These are phyloP conservation scores for Cryptococcus jaspeensis DNA, from an alignment of 1,284 basidiomycete genomes.

Conservation along the genomic window DNA sequence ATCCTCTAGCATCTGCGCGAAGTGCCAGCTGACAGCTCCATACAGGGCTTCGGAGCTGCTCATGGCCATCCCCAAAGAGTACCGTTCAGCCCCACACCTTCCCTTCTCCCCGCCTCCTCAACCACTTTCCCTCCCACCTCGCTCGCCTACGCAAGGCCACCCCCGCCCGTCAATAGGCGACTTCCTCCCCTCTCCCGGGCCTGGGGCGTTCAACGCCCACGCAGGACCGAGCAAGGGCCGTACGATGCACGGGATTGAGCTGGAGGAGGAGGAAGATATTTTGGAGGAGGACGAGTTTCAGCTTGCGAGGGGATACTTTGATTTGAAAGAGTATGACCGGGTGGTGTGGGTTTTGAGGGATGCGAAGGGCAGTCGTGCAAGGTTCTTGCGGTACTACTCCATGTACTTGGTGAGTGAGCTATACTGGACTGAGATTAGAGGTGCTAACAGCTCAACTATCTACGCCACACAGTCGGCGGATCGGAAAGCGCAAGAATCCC, in stretches of 20 bases:
- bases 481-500: conserved; percentile 50
- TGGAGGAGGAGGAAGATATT: conserved; percentile 65
- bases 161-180: conserved; percentile 37
- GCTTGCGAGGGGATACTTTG: conserved; percentile 72
- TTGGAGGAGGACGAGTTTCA: conserved; percentile 58
- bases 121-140: conserved; percentile 17
- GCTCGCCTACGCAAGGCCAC: conserved; percentile 13
- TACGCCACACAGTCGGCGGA: conserved; percentile 43
- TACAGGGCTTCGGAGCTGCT: conserved; percentile 50
- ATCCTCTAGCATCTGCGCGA: neutral
- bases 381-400: conserved; percentile 77
- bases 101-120: conserved; percentile 44
- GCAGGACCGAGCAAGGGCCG: conserved; percentile 34
- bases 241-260: conserved; percentile 43
- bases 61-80: conserved; percentile 40
- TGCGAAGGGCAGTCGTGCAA: conserved; percentile 67
- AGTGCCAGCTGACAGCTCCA: neutral
- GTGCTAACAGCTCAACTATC: neutral
- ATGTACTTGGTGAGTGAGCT: conserved; percentile 71
- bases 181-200: conserved; percentile 38
- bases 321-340: conserved; percentile 75
- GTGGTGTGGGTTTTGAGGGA: conserved; percentile 65
- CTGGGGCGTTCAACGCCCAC: conserved; percentile 21
- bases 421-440: neutral
- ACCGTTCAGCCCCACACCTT: conserved; percentile 38